Base-by-base conservation (phyloP, 306 rosid genomes). In the Gillenia trifoliata region DNA sequence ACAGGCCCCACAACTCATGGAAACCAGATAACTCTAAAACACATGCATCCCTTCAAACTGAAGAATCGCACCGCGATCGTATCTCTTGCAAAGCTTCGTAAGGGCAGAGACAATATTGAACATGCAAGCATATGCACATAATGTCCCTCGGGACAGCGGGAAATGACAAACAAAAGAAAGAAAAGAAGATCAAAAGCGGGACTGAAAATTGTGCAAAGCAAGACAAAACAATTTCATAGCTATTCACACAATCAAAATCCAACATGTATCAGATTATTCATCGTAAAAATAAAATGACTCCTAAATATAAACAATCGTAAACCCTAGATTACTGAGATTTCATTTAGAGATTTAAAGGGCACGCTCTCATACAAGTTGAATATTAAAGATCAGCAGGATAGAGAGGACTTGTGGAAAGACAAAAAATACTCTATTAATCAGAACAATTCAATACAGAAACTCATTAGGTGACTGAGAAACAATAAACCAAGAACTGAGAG, bases 81-180 rank as follows among this genome's bases (percentile, higher is more conserved):
- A 71, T 79, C 81, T 67, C 78, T 67, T 38, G 61, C 50, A 67
- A 49, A 74, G 75, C 79, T 55, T 71, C n/a, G 77, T 75, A 66
- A 77, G 28, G 79, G 75, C 69, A 72, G 82, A 77, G 81, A 70
- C 75, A 64, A 66, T 71, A 80, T 40, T 80, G 82, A 70, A 71
- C 82, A 79, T 72, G 84, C 78, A 74, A 85, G 78, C 86, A 43
- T 70, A 74, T 78, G 83, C 78, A 75, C 79, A 73, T 74, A 79
- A 72, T 88, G 79, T 79, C 85, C 88, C 85, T 81, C 82, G 74
- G 74, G 67, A 81, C 82, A 83, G 50, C n/a, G 25, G 43, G 64
- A 59, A 71, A 78, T 8, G 77, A 77, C 50, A 79, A 86, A 76
- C 82, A 74, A 75, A 64, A 19, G 64, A 67, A 66, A 82, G 73